These are phyloP conservation scores for Litsea cubeba DNA, from an alignment of 164 flowering plant species.

Conservation along the genomic window DNA sequence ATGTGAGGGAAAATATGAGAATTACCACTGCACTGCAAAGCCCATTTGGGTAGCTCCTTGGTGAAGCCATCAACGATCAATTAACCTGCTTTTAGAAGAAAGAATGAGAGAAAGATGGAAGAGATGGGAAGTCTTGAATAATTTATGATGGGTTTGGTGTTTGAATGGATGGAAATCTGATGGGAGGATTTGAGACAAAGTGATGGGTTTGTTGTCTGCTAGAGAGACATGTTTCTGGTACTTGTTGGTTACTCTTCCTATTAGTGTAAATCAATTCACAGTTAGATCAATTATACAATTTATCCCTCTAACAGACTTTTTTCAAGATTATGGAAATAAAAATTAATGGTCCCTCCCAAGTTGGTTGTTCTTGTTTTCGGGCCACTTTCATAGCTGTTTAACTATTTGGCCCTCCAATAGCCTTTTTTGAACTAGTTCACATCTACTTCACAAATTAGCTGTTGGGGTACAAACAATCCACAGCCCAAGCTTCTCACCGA, in stretches of 20 bases:
- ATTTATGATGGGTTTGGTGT: not conserved
- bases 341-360: no score
- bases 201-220: conserved; percentile 16
- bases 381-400: no score
- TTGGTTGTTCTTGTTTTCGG: no score
- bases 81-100: not conserved
- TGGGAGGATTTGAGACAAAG: conserved; percentile 12
- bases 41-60: conserved; percentile 18
- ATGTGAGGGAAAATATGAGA: conserved; percentile 27
- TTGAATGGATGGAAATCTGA: not conserved
- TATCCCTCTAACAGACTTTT: no score
- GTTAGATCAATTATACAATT: no score
- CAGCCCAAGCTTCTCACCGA: no score
- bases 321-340: no score
- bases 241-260: not conserved
- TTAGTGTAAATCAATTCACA: no score
- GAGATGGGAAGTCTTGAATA: not conserved
- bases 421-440: no score
- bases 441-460: no score
- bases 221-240: conserved; percentile 28
- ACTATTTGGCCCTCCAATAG: no score
- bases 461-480: no score
- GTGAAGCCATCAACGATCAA: conserved; percentile 24
- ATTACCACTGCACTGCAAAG: conserved; percentile 15
- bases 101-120: not conserved